phyloP scores from a whole-genome alignment of 352 stramenopile genomes.

The Phytophthora brassicae region DNA sequence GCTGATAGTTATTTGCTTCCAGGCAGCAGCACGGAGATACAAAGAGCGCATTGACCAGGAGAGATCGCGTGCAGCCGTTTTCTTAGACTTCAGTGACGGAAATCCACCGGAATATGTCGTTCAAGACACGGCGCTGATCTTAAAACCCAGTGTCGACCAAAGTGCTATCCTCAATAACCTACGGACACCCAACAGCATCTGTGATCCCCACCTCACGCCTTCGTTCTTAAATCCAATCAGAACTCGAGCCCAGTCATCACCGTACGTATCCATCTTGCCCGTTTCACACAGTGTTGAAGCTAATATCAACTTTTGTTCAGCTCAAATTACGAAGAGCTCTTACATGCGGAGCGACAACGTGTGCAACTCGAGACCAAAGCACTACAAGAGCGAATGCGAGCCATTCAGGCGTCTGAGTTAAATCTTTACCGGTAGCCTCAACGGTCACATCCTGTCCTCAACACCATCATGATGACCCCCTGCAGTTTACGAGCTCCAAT shows the following conservation, averaged over 20 bases:
- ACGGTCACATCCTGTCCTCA: too few relatives aligned
- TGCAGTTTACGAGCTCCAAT: too few relatives aligned
- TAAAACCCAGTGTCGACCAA: not conserved
- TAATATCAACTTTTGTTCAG: constrained; percentile 10
- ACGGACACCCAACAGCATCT: not conserved
- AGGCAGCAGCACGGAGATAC: constrained; percentile 58
- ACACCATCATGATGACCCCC: too few relatives aligned
- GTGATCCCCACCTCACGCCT: not conserved
- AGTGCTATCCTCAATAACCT: not conserved
- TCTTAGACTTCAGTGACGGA: constrained; percentile 17
- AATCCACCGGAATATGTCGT: not conserved
- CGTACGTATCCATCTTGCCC: constrained; percentile 5
- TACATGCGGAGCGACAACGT: constrained; percentile 43
- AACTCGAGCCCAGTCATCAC: constrained; percentile 10
- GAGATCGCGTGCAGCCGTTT: constrained; percentile 24
- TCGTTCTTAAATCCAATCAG: not conserved
- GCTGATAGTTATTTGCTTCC: not conserved
- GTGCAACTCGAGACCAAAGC: constrained; percentile 53
- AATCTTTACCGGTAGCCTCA: too few relatives aligned
- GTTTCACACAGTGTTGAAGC: not conserved
- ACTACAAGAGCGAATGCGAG: constrained; percentile 60
- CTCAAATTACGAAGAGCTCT: constrained; percentile 42
- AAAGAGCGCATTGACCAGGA: constrained; percentile 58
- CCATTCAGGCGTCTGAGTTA: constrained; percentile 21
- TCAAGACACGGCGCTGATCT: not conserved